A percentile compares a stretch with the other conserved stretches of the same genome.
Evolutionary conservation across 2,329 filamentous ascomycete genomes (phyloP).

Genomic region (Trichophyton rubrum): DNA sequence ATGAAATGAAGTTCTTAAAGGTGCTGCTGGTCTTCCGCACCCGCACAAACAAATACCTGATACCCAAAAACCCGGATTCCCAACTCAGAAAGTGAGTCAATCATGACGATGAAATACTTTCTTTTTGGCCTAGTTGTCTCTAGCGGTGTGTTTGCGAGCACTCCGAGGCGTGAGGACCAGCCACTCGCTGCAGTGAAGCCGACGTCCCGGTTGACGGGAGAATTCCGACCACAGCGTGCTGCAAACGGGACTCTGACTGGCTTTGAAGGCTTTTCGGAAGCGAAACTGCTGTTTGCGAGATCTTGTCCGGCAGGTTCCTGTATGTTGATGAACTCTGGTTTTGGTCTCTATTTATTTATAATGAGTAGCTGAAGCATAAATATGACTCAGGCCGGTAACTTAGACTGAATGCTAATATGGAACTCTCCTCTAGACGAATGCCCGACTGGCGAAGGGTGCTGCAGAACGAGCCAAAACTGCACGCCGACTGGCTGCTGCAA

Average conservation of each 20-base stretch:
- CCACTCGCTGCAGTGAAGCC: neutral
- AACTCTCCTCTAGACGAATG: neutral
- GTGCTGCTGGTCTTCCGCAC: neutral
- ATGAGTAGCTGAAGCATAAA: neutral
- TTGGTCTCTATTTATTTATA: neutral
- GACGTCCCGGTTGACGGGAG: neutral
- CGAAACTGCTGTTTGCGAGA: neutral
- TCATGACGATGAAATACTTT: neutral
- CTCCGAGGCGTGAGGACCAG: neutral
- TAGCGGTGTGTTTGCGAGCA: neutral
- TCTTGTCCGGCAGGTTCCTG: neutral
- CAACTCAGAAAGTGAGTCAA: neutral
- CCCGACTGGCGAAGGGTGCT: neutral
- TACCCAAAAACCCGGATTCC: neutral
- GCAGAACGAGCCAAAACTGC: neutral
- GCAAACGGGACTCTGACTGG: neutral
- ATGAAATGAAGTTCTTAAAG: neutral
- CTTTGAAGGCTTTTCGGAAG: neutral
- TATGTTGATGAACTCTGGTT: neutral
- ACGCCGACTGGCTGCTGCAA: neutral
- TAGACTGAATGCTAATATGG: too few relatives aligned
- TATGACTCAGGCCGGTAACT: too few relatives aligned
- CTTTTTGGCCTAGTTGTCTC: neutral
- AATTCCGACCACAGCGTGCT: neutral
- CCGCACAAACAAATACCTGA: neutral